Conservation (phyloP, 768 basidiomycete species). For the Lactarius pseudohatsudake region DNA sequence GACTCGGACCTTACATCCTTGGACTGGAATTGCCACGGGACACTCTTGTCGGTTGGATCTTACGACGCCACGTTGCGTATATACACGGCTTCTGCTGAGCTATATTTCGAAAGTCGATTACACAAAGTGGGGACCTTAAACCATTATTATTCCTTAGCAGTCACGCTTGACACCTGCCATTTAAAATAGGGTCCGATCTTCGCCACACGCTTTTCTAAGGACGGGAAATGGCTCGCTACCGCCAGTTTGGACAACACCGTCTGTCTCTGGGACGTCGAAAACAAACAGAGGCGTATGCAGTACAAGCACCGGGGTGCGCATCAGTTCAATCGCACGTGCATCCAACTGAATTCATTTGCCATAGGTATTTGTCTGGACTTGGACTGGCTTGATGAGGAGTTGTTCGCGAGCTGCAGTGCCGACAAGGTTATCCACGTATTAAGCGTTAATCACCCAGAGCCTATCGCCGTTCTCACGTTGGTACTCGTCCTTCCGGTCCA, state of each 20-base stretch:
- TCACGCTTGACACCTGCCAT: background rate
- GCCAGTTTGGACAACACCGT: slow-evolving; percentile 77
- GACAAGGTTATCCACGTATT: slow-evolving; percentile 64
- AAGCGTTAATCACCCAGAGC: slow-evolving; percentile 50
- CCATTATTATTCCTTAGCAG: background rate
- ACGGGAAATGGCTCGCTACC: slow-evolving; percentile 69
- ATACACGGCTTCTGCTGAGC: slow-evolving; percentile 56
- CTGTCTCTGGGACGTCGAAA: slow-evolving; percentile 75
- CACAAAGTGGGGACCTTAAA: slow-evolving; percentile 55
- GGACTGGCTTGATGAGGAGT: slow-evolving; percentile 72
- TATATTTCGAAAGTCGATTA: slow-evolving; percentile 60
- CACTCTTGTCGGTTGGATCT: slow-evolving; percentile 72
- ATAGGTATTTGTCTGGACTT: slow-evolving; percentile 78
- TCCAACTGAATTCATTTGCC: background rate
- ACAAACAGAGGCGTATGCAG: slow-evolving; percentile 59
- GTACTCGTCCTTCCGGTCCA: slow-evolving; percentile 32
- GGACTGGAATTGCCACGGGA: slow-evolving; percentile 75
- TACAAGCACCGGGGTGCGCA: slow-evolving; percentile 65
- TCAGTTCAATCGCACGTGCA: background rate
- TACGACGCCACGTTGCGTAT: slow-evolving; percentile 74
- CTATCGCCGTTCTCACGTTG: slow-evolving; percentile 63
- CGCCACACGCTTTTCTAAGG: slow-evolving; percentile 70
- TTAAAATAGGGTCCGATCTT: slow-evolving; percentile 71
- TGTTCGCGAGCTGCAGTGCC: slow-evolving; percentile 73
- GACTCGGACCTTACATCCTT: slow-evolving; percentile 71